phyloP scores from a whole-genome alignment of 768 basidiomycete genomes.

The Sporobolomyces roseus region DNA sequence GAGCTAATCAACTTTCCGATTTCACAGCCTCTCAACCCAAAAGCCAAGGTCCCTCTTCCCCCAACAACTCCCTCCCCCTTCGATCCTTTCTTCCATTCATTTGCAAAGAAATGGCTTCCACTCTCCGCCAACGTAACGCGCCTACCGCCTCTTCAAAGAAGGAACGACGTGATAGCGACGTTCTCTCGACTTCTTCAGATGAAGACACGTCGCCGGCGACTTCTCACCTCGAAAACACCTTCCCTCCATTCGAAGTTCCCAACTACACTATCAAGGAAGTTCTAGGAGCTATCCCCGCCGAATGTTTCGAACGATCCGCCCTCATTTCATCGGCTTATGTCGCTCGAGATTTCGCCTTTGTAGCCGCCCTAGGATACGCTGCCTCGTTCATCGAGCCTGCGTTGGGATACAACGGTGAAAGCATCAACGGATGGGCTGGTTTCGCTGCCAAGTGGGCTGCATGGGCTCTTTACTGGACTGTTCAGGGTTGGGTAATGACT shows the following conservation, averaged over 20 bases:
- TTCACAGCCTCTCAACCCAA: too few species aligned
- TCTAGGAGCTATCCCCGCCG: conserved; percentile 49
- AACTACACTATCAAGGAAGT: conserved; percentile 45
- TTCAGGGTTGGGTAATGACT: conserved; percentile 71
- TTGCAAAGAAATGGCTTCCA: conserved; percentile 7
- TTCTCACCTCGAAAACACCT: conserved; percentile 23
- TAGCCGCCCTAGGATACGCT: conserved; percentile 65
- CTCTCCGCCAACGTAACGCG: conserved; percentile 33
- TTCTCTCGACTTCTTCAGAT: conserved; percentile 29
- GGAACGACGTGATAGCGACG: conserved; percentile 29
- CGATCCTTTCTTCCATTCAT: neutral
- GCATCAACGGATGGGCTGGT: conserved; percentile 51
- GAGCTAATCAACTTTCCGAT: too few species aligned
- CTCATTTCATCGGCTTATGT: conserved; percentile 72
- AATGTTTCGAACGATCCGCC: conserved; percentile 88
- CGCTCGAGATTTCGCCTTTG: conserved; percentile 68
- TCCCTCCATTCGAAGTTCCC: conserved; percentile 40
- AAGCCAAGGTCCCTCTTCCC: too few species aligned
- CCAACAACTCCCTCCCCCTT: neutral
- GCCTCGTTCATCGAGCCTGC: conserved; percentile 62
- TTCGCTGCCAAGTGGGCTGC: conserved; percentile 57
- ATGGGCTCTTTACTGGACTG: conserved; percentile 42
- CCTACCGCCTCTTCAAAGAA: conserved; percentile 14
- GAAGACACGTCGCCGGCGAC: conserved; percentile 17
- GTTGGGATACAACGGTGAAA: conserved; percentile 57